Evolutionary conservation across 768 basidiomycete genomes (phyloP), one percentile per base, ranked within the genome.

Genomic region (Cubamyces lactineus): DNA sequence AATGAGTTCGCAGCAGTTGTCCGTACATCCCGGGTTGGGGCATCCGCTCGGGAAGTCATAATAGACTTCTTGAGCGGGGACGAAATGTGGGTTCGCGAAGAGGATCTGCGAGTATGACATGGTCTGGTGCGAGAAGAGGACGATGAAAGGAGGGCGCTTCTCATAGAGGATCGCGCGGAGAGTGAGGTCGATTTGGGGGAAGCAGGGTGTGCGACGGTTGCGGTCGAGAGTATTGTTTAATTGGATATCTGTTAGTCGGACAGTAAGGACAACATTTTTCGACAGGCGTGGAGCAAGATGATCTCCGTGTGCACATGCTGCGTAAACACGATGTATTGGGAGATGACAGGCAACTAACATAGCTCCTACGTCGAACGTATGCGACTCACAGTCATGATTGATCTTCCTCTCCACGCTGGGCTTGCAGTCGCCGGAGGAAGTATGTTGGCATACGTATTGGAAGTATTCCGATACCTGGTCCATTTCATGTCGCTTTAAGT

Each of bases 31-130:
- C 1, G 87, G 88, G 60, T 89, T 91, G 30, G 87, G 88, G 67
- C 89, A 91, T 16, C 89, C 89, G 11, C 85, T 89, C 6, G 89
- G 89, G 68, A 89, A 89, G 71, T 91, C 88, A 71, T 83, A 85
- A 74, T 88, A 91, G 38, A 91, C 82, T 46, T 88, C 86, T 67
- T 84, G 80, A 19, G 87, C 80, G 24, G 89, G 89, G 53, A 91
- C 88, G 69, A 84, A 90, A 30, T 82, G 77, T 21, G 80, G 79
- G 69, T 89, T 82, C 0, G 89, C 89, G 79, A 91, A 91, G 72
- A 91, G 82, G 63, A 91, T 89, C 74, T 90, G 89, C 38, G 89
- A 91, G 66, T 89, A 91, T 16, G 89, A 91, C 11, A 87, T 88
- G 28, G 87, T 87, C 71, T 91, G 88, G 69, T 88, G 88, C 26